phyloP scores from a whole-genome alignment of 805 yeast species.

The Yamadazyma takamatsuzukensis region DNA sequence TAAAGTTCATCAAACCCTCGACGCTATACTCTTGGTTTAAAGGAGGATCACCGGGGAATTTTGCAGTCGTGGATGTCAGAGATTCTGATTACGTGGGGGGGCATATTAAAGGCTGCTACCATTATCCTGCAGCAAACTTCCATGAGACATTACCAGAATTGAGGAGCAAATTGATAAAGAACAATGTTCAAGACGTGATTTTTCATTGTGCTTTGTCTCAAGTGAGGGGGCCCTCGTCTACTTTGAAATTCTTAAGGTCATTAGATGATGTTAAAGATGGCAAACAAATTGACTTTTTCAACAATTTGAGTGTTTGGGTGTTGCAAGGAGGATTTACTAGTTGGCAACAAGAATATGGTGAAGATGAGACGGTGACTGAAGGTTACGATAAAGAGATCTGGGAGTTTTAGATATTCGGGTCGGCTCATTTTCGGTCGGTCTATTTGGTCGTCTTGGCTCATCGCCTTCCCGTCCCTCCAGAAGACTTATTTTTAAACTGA shows the following conservation, averaged over 20 bases:
- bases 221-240: conserved; percentile 87
- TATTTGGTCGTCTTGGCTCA: too few species aligned
- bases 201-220: conserved; percentile 93
- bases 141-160: conserved; percentile 35
- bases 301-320: conserved; percentile 57
- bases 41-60: conserved; percentile 34
- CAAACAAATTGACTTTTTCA: conserved; percentile 18
- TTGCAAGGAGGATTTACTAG: conserved; percentile 79
- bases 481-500: too few species aligned
- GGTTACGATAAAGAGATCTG: conserved; percentile 35
- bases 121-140: conserved; percentile 52
- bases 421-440: too few species aligned
- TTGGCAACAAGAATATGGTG: conserved; percentile 80
- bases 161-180: conserved; percentile 25
- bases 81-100: conserved; percentile 83
- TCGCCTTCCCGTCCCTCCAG: too few species aligned
- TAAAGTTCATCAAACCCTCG: conserved; percentile 45
- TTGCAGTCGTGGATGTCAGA: conserved; percentile 76
- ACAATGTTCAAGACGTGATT: conserved; percentile 50
- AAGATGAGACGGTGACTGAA: conserved; percentile 60
- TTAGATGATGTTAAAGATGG: conserved; percentile 30
- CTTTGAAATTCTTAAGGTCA: conserved; percentile 55
- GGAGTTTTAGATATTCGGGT: conserved; percentile 15
- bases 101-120: conserved; percentile 54
- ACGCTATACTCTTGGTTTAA: conserved; percentile 46